These are phyloP conservation scores for Stipa capillata DNA, from an alignment of 176 grass and related monocot genomes.

Conservation along the genomic window DNA sequence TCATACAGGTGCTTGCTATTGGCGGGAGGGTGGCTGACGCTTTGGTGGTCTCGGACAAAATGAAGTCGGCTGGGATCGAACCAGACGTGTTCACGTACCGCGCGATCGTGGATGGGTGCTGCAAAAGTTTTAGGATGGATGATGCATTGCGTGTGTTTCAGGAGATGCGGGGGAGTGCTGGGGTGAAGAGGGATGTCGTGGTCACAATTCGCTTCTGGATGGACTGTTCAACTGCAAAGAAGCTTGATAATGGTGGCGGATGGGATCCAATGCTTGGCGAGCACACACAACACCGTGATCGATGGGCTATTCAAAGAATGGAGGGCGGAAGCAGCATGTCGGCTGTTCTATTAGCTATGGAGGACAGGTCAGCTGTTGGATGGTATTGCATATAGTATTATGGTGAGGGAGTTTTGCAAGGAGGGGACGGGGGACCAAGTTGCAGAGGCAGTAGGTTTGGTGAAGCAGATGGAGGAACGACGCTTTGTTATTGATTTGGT, in stretches of 20 bases:
- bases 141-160: constrained; percentile 63
- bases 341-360: constrained; percentile 67
- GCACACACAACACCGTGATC: constrained; percentile 73
- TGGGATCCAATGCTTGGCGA: constrained; percentile 60
- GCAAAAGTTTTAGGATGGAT: constrained; percentile 66
- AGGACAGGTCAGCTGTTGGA: constrained; percentile 76
- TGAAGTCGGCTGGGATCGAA: constrained; percentile 50
- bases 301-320: constrained; percentile 84
- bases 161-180: constrained; percentile 50
- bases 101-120: constrained; percentile 60
- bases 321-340: constrained; percentile 57
- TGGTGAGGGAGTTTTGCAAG: constrained; percentile 67
- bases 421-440: constrained; percentile 45
- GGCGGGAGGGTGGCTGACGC: constrained; percentile 46
- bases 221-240: constrained; percentile 83
- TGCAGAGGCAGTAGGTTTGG: constrained; percentile 60
- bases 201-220: constrained; percentile 80
- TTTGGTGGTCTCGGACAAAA: constrained; percentile 48
- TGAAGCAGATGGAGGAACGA: constrained; percentile 78
- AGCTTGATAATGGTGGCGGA: constrained; percentile 69
- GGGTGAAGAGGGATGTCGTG: constrained; percentile 42
- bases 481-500: constrained; percentile 80
- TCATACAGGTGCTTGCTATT: constrained; percentile 52
- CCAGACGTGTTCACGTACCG: constrained; percentile 59
- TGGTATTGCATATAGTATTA: constrained; percentile 81